Evolutionary conservation across 257 asterid genomes (phyloP).

Genomic region (Lantana camara): DNA sequence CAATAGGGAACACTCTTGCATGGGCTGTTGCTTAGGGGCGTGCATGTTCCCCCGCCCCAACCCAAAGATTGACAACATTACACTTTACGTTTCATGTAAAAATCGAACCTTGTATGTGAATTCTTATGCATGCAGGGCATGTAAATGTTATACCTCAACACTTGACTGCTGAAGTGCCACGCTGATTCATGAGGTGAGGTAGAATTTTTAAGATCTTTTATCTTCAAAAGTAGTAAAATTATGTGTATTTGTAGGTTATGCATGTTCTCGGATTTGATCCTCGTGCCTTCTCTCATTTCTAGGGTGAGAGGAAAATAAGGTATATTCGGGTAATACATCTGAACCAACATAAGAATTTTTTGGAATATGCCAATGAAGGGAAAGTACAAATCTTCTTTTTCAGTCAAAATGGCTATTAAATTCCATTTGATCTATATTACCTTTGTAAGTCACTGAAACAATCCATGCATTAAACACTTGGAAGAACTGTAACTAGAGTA

Average conservation of each 20-base stretch:
- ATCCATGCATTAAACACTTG: constrained; percentile 80
- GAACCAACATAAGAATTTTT: too few species aligned
- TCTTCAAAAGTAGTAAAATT: constrained; percentile 16
- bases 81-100: background rate
- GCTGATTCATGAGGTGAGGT: constrained; percentile 79
- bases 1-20: constrained; percentile 92
- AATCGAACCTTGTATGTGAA: background rate
- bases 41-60: too few species aligned
- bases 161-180: constrained; percentile 98
- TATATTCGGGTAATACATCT: constrained; percentile 60
- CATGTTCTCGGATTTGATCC: constrained; percentile 98
- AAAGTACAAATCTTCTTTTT: background rate
- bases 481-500: constrained; percentile 76
- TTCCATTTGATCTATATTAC: too few species aligned
- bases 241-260: constrained; percentile 60
- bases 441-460: constrained; percentile 74
- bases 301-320: constrained; percentile 91
- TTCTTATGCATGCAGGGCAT: constrained; percentile 60
- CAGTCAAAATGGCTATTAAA: constrained; percentile 3
- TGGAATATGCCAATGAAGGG: too few species aligned
- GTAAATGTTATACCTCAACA: constrained; percentile 99
- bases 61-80: too few species aligned
- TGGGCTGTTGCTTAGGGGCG: constrained; percentile 92
- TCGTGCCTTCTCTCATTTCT: constrained; percentile 93
- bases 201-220: background rate